phyloP scores from a whole-genome alignment of 164 flowering plant species.

The Protea cynaroides region DNA sequence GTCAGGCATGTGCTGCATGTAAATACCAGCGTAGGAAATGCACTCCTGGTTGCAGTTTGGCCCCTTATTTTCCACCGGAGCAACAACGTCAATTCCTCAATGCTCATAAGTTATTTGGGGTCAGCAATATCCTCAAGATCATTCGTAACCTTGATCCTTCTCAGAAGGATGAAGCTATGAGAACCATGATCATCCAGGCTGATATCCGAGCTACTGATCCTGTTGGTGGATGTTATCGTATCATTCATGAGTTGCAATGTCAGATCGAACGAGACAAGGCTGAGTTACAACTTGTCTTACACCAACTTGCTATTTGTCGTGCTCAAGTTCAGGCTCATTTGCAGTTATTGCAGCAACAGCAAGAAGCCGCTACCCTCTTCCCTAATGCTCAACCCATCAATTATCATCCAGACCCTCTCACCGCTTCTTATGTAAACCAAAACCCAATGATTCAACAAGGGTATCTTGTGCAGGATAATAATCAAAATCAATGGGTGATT shows the following conservation, averaged over 20 bases:
- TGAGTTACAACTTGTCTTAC: conserved; percentile 39
- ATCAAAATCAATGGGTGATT: background rate
- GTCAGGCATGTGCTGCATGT: conserved; percentile 75
- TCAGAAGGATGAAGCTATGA: conserved; percentile 43
- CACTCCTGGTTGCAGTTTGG: conserved; percentile 55
- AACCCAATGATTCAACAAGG: too few species aligned
- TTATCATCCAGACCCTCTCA: background rate
- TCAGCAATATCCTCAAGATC: conserved; percentile 54
- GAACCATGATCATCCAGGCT: conserved; percentile 49
- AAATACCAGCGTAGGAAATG: conserved; percentile 69
- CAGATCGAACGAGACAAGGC: conserved; percentile 25
- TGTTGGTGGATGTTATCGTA: conserved; percentile 47
- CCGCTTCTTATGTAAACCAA: background rate
- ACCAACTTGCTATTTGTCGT: conserved; percentile 30
- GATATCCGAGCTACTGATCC: conserved; percentile 55
- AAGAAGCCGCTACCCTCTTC: background rate
- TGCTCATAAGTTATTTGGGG: conserved; percentile 69
- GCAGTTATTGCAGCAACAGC: background rate
- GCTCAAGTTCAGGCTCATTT: conserved; percentile 12
- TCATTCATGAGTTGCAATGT: conserved; percentile 28
- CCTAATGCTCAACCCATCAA: background rate
- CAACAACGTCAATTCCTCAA: conserved; percentile 48
- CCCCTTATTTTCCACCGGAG: conserved; percentile 66
- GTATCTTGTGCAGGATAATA: background rate
- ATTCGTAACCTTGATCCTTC: conserved; percentile 28